Evolutionary conservation across 2,329 filamentous ascomycete genomes (phyloP), one percentile per base, ranked within the genome.

Genomic region (Ophiocordyceps camponoti-saundersi): DNA sequence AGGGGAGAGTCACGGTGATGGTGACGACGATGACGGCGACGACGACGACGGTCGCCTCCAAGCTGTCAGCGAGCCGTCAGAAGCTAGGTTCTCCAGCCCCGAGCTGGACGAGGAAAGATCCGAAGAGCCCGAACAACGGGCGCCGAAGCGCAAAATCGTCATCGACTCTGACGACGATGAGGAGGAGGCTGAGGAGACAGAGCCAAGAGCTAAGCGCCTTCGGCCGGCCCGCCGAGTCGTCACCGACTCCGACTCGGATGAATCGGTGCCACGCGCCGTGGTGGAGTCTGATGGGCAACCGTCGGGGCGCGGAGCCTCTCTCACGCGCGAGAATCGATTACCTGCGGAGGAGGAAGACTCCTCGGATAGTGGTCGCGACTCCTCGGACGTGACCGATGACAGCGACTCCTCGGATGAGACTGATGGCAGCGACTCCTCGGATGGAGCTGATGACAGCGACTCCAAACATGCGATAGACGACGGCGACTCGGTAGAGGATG

Each of bases 21-120:
- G 50, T 1, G 50, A 55, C 1, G 58, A 58, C 13, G 47, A 53
- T 15, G 48, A 51, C 47, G 46, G 46, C 32, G 5, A 36, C 32
- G 12, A 36, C 5, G 12, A 36, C 11, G 12, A 36, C 32, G 16
- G 16, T 11, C 20, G 3, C n/a, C 20, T 22, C 20, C 40, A 42
- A 22, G 40, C 18, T 3, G 40, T 2, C 5, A 6, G 21, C 29
- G 41, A 43, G 13, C 46, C 44, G 2, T 47, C 45, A 0, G 52
- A 47, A 1, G 55, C 54, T 15, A 51, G 55, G 2, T 62, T 62
- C 22, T 64, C 60, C 1, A 61, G 58, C 6, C 60, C 58, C 0
- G 59, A 63, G 21, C 50, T 51, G 36, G 59, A 53, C 10, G 21
- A 51, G n/a, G 41, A 53, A n/a, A 41, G 44, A 16, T 21, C 46